phyloP scores from a whole-genome alignment of 768 basidiomycete species.

The Galerina marginata region DNA sequence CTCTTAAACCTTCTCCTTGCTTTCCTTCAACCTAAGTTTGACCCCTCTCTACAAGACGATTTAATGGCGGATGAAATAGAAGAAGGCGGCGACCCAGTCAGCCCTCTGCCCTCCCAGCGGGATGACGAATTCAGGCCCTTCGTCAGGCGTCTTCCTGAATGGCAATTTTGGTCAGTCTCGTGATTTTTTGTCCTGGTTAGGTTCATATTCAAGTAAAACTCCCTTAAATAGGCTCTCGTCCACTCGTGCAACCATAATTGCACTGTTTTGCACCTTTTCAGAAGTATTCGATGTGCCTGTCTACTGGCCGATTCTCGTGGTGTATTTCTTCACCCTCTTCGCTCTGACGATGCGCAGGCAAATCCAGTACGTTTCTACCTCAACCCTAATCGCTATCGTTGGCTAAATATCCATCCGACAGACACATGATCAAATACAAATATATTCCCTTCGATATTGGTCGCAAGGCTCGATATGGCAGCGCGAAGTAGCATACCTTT shows the following conservation, averaged over 20 bases:
- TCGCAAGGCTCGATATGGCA: constrained; percentile 88
- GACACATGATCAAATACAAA: constrained; percentile 99
- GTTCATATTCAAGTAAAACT: constrained; percentile 1
- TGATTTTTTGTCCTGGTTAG: background rate
- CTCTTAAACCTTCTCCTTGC: constrained; percentile 95
- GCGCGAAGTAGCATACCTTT: constrained; percentile 44
- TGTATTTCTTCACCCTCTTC: constrained; percentile 97
- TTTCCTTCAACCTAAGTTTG: constrained; percentile 97
- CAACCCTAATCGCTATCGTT: constrained; percentile 1
- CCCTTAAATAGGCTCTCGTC: constrained; percentile 74
- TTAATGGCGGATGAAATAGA: constrained; percentile 94
- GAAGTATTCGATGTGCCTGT: constrained; percentile 94
- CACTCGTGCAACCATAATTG: constrained; percentile 86
- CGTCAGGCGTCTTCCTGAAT: constrained; percentile 92
- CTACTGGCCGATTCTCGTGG: constrained; percentile 97
- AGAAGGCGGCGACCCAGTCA: constrained; percentile 73
- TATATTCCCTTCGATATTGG: constrained; percentile 96
- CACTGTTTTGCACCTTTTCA: constrained; percentile 81
- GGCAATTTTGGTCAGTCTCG: constrained; percentile 85
- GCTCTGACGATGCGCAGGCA: constrained; percentile 95
- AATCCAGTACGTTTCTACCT: constrained; percentile 74
- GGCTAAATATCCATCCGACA: constrained; percentile 33
- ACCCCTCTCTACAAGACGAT: constrained; percentile 94
- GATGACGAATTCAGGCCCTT: constrained; percentile 99
- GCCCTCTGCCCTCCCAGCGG: constrained; percentile 65